Base-by-base conservation (phyloP, 176 grass and related monocot genomes). In the Carex pumila region DNA sequence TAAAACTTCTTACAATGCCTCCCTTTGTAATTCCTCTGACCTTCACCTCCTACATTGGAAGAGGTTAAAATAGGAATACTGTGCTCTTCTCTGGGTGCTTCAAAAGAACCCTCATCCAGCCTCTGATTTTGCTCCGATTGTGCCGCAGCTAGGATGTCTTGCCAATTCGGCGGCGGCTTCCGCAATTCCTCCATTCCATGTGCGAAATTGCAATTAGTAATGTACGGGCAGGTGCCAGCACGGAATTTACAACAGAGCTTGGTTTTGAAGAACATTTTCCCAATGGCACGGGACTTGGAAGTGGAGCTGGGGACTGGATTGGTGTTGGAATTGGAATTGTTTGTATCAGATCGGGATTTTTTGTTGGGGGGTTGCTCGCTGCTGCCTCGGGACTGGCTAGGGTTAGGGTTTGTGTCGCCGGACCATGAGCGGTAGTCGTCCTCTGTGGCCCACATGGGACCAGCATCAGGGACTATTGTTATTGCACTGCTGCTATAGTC, bases 181-280 rank as follows among this genome's bases (percentile, higher is more conserved):
- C 93, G 93, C 41, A 99, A 90, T 87, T 99, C 96, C 92, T 99
- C 96, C 88, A 99, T 95, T 50, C 96, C 93, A 18, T 99, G 96
- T 3, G 96, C 93, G 18, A 99, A 99, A 89, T 99, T 99, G 83
- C 93, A 99, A 36, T 95, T 99, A 25, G 96, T 95, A 11, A 99
- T 88, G 29, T 99, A 99, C 0, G 96, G 96, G 78, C 96, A 99
- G 9, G 96, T 99, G 59, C 96, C 96, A 0, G 91, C 90, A 0
- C 93, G 89, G 80, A 95, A 95, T 80, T 99, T 94, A 87, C 96
- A 95, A 90, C 96, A 99, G 32, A 99, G 96, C 82, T 99, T 99
- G 39, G 96, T 99, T 84, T 99, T 99, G 88, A 99, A 99, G 91
- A 99, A 99, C 96, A 99, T 99, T 86, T 99, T 99, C 29, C 96